Evolutionary conservation across 2,329 filamentous ascomycete species (phyloP).

Genomic region (Periconia macrospinosa): DNA sequence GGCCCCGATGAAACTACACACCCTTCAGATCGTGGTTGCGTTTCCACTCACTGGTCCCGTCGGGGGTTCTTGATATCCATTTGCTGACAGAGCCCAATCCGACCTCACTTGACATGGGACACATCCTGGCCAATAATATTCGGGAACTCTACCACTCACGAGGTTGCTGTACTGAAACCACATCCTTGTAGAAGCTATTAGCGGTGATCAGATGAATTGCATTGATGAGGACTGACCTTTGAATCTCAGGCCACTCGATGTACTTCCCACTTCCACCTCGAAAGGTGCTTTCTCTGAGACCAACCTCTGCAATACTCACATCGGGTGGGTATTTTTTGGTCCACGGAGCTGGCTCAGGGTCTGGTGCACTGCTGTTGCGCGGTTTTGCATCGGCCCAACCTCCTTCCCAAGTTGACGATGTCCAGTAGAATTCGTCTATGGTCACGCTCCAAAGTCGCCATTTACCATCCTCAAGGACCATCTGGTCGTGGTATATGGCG

Average conservation of each 20-base stretch:
- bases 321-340: slow-evolving; percentile 26
- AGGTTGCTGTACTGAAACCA: slow-evolving; percentile 27
- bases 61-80: slow-evolving; percentile 26
- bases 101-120: slow-evolving; percentile 20
- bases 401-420: slow-evolving; percentile 22
- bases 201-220: too few relatives aligned
- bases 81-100: slow-evolving; percentile 22
- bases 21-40: not conserved
- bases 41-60: slow-evolving; percentile 10
- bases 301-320: slow-evolving; percentile 20
- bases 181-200: too few relatives aligned
- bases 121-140: slow-evolving; percentile 29
- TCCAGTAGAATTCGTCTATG: slow-evolving; percentile 33
- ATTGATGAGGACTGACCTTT: too few relatives aligned
- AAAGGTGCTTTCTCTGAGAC: slow-evolving; percentile 24
- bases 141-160: slow-evolving; percentile 22
- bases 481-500: slow-evolving; percentile 31
- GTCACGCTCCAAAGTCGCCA: slow-evolving; percentile 31
- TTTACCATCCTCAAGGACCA: slow-evolving; percentile 24
- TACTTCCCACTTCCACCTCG: slow-evolving; percentile 19
- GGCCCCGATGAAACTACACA: not conserved
- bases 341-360: slow-evolving; percentile 21
- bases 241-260: slow-evolving; percentile 27
- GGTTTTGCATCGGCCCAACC: slow-evolving; percentile 25
- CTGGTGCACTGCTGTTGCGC: slow-evolving; percentile 15